Conservation (phyloP, 805 yeast genomes). For the Cyberlindnera mycetangii region DNA sequence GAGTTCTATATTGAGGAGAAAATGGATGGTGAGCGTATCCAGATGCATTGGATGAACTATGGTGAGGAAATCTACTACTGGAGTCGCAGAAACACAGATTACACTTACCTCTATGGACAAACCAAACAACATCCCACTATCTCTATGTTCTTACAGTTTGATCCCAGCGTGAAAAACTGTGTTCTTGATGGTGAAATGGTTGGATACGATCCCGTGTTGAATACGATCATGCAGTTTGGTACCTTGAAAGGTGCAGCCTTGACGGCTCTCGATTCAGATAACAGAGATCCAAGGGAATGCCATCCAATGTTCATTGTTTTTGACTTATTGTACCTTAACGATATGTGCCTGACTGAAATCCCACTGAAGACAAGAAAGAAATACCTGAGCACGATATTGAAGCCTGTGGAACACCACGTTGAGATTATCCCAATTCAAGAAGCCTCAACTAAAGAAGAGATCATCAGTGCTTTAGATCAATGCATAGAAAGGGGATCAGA, state of each 20-base stretch:
- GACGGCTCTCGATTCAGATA: background rate
- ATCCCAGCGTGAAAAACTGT: slow-evolving; percentile 33
- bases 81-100: slow-evolving; percentile 72
- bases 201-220: slow-evolving; percentile 65
- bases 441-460: slow-evolving; percentile 42
- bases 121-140: slow-evolving; percentile 48
- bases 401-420: slow-evolving; percentile 38
- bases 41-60: slow-evolving; percentile 57
- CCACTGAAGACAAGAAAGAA: slow-evolving; percentile 56
- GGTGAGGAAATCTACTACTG: slow-evolving; percentile 35
- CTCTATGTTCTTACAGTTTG: slow-evolving; percentile 45
- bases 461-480: slow-evolving; percentile 55
- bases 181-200: slow-evolving; percentile 91
- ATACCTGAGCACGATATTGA: slow-evolving; percentile 44
- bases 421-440: slow-evolving; percentile 43
- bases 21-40: slow-evolving; percentile 89
- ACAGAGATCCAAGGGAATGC: slow-evolving; percentile 27
- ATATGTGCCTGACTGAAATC: slow-evolving; percentile 49
- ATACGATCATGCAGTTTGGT: slow-evolving; percentile 72
- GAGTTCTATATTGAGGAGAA: slow-evolving; percentile 82
- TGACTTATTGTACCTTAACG: slow-evolving; percentile 74
- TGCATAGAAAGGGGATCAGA: slow-evolving; percentile 69
- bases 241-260: slow-evolving; percentile 67
- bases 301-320: slow-evolving; percentile 63
- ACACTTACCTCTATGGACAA: slow-evolving; percentile 65